phyloP scores from a whole-genome alignment of 768 basidiomycete genomes.

The Neoboletus brunneissimus region DNA sequence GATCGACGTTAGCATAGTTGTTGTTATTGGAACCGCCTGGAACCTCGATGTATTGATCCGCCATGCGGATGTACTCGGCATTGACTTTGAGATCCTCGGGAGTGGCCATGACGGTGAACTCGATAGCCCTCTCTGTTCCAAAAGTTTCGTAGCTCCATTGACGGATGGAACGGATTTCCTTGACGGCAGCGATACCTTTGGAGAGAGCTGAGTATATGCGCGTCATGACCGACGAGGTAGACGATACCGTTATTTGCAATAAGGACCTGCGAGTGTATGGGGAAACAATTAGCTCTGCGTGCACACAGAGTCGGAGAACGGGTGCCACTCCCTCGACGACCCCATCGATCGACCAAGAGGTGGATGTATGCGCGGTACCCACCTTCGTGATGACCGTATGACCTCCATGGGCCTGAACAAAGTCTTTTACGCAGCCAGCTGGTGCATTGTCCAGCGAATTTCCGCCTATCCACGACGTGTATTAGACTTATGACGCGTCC shows the following conservation, averaged over 20 bases:
- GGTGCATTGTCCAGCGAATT: conserved; percentile 87
- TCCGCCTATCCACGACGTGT: conserved; percentile 59
- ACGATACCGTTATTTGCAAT: conserved; percentile 93
- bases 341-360: conserved; percentile 6
- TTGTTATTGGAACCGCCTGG: conserved; percentile 98
- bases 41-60: conserved; percentile 97
- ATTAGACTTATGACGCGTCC: conserved; percentile 14
- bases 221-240: not conserved
- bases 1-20: conserved; percentile 99
- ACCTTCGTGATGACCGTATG: conserved; percentile 99
- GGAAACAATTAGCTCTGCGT: conserved; percentile 6
- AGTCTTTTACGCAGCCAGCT: conserved; percentile 79
- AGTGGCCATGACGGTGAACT: conserved; percentile 99
- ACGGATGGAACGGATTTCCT: conserved; percentile 97
- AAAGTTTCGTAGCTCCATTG: conserved; percentile 99
- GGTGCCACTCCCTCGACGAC: not conserved
- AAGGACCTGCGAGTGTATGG: conserved; percentile 61
- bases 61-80: conserved; percentile 99
- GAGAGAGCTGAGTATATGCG: conserved; percentile 24
- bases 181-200: conserved; percentile 96
- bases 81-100: conserved; percentile 99
- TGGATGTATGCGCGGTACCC: conserved; percentile 26
- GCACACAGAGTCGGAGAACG: not conserved
- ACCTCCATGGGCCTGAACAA: conserved; percentile 86
- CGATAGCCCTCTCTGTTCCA: conserved; percentile 91